Percentiles rank a stretch among this genome's conserved stretches.
Conservation (phyloP, 2,329 filamentous ascomycete genomes). For the Penicillium corylophilum region DNA sequence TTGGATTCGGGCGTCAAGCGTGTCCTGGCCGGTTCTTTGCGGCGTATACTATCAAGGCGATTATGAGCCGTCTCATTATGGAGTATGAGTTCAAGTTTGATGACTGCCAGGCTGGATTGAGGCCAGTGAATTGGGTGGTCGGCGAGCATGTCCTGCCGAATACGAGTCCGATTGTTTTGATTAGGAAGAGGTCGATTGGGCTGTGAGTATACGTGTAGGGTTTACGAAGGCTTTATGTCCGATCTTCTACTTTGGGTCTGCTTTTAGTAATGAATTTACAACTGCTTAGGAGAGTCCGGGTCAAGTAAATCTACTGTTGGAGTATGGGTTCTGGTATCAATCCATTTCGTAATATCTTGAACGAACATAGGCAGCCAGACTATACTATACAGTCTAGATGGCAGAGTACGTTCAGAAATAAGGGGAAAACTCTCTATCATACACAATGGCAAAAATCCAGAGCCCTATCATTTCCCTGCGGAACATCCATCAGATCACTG, state of each 20-base stretch:
- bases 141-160: slow-evolving; percentile 33
- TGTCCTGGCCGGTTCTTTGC: slow-evolving; percentile 30
- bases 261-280: neutral
- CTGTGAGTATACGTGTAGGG: neutral
- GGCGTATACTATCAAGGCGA: slow-evolving; percentile 23
- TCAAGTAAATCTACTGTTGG: neutral
- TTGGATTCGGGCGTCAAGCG: slow-evolving; percentile 27
- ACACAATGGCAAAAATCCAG: slow-evolving; percentile 5
- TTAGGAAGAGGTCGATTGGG: slow-evolving; percentile 20
- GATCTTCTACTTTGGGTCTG: neutral
- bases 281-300: neutral
- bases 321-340: slow-evolving; percentile 1
- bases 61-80: slow-evolving; percentile 28
- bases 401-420: neutral
- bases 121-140: slow-evolving; percentile 24
- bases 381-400: neutral
- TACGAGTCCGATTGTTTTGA: slow-evolving; percentile 19
- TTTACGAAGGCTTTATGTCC: neutral
- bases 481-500: slow-evolving; percentile 6
- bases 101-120: slow-evolving; percentile 9
- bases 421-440: neutral
- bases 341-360: slow-evolving; percentile 2
- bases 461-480: neutral
- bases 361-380: neutral
- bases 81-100: slow-evolving; percentile 34